Conservation (phyloP, 306 rosid species). For the Corylus americana region DNA sequence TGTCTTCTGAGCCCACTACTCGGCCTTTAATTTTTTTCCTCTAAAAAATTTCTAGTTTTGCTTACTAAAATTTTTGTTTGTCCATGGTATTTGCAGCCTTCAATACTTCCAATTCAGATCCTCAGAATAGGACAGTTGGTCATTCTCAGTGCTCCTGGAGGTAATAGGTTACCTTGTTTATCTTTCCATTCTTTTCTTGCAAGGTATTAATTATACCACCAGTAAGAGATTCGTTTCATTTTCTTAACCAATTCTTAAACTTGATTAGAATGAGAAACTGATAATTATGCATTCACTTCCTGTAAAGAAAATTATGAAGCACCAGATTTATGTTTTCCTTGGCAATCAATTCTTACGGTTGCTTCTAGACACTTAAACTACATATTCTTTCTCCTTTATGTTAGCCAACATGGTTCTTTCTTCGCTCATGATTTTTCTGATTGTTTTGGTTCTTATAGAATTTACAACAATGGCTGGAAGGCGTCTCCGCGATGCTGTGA, state of each 20-base stretch:
- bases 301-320: not conserved
- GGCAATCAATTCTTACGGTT: not conserved
- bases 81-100: slow-evolving; percentile 63
- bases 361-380: not conserved
- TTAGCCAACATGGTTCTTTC: slow-evolving; percentile 11
- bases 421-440: slow-evolving; percentile 12
- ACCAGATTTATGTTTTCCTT: not conserved
- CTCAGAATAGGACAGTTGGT: slow-evolving; percentile 74
- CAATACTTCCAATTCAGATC: slow-evolving; percentile 94
- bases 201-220: not conserved
- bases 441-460: slow-evolving; percentile 47
- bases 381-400: not conserved
- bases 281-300: not conserved
- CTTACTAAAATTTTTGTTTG: slow-evolving; percentile 11
- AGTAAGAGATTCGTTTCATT: not conserved
- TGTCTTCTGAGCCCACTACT: slow-evolving; percentile 6
- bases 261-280: not conserved
- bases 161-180: slow-evolving; percentile 42
- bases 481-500: slow-evolving; percentile 89
- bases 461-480: slow-evolving; percentile 97
- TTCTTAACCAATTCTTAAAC: not conserved
- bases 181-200: slow-evolving; percentile 4
- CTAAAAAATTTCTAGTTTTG: slow-evolving; percentile 2
- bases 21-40: not conserved
- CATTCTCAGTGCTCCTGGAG: slow-evolving; percentile 90